Evolutionary conservation across 192 early-diverging fungal genomes (phyloP).

Genomic region (Backusella sp.): DNA sequence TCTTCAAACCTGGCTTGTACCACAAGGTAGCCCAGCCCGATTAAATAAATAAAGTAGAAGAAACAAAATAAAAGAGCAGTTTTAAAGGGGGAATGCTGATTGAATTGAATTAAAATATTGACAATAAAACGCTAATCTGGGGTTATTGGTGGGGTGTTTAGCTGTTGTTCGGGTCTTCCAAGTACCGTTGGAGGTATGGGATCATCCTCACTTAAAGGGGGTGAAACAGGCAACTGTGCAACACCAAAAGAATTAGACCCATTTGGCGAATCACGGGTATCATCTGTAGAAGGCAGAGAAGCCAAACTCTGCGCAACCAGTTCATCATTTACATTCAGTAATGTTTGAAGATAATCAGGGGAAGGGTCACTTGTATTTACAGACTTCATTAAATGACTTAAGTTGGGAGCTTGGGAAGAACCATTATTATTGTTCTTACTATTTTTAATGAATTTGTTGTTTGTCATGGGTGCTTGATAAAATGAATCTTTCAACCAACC

Average conservation of each 20-base stretch:
- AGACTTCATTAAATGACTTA: not conserved
- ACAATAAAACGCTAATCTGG: constrained; percentile 1
- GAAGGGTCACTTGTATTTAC: not conserved
- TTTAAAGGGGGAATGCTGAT: not conserved
- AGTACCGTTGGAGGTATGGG: constrained; percentile 54
- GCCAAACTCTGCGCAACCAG: constrained; percentile 3
- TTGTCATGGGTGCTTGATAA: not conserved
- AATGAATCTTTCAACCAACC: constrained; percentile 29
- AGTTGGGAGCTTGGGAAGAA: not conserved
- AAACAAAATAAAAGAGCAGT: not conserved
- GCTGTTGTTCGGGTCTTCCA: constrained; percentile 22
- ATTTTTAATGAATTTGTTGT: not conserved
- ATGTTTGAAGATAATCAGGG: constrained; percentile 3
- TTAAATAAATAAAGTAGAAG: not conserved
- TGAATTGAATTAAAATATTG: not conserved
- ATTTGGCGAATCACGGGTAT: not conserved
- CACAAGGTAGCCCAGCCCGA: not conserved
- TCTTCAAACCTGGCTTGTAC: not conserved
- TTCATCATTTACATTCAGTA: constrained; percentile 2
- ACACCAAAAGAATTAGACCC: constrained; percentile 27
- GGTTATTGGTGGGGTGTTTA: not conserved
- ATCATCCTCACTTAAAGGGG: constrained; percentile 56
- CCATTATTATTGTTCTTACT: not conserved
- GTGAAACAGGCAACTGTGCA: constrained; percentile 13
- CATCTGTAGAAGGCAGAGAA: not conserved